These are phyloP conservation scores for Corynespora cassiicola DNA, from an alignment of 2,329 filamentous ascomycete genomes.

Conservation along the genomic window DNA sequence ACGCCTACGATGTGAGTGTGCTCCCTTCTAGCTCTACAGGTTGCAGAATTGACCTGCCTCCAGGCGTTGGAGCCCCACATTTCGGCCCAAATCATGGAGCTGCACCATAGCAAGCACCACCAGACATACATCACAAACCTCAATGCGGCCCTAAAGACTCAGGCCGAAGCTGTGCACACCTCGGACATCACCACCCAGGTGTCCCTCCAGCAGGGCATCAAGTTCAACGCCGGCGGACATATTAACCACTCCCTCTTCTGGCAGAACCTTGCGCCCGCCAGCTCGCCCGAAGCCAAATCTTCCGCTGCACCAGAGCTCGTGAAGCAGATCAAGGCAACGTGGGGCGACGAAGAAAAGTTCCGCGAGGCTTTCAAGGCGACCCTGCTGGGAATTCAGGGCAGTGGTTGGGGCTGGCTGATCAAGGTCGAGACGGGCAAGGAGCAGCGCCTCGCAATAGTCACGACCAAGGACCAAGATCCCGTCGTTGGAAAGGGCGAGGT, in stretches of 20 bases:
- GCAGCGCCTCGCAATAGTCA: conserved; percentile 69
- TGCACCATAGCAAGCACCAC: conserved; percentile 82
- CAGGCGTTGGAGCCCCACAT: conserved; percentile 77
- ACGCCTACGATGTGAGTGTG: conserved; percentile 70
- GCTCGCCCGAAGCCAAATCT: conserved; percentile 63
- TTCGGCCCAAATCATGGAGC: conserved; percentile 79
- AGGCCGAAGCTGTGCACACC: conserved; percentile 61
- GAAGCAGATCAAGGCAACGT: conserved; percentile 68
- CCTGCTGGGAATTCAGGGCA: conserved; percentile 77
- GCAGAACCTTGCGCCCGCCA: conserved; percentile 75
- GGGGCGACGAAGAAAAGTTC: conserved; percentile 73
- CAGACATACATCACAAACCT: conserved; percentile 80
- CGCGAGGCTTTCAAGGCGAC: conserved; percentile 69
- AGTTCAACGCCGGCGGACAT: conserved; percentile 91
- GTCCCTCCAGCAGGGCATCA: conserved; percentile 72
- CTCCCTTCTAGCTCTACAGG: background rate
- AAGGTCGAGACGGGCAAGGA: conserved; percentile 64
- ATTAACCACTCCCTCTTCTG: conserved; percentile 95
- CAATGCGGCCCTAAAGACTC: conserved; percentile 69
- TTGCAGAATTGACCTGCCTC: background rate
- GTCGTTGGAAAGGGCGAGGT: conserved; percentile 66
- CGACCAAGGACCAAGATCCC: conserved; percentile 87
- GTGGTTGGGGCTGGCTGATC: conserved; percentile 88
- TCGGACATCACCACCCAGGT: conserved; percentile 70
- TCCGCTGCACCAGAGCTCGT: conserved; percentile 63